Base-by-base conservation (phyloP, 2,329 filamentous ascomycete species). In the Chrysosporium keratinophilum region DNA sequence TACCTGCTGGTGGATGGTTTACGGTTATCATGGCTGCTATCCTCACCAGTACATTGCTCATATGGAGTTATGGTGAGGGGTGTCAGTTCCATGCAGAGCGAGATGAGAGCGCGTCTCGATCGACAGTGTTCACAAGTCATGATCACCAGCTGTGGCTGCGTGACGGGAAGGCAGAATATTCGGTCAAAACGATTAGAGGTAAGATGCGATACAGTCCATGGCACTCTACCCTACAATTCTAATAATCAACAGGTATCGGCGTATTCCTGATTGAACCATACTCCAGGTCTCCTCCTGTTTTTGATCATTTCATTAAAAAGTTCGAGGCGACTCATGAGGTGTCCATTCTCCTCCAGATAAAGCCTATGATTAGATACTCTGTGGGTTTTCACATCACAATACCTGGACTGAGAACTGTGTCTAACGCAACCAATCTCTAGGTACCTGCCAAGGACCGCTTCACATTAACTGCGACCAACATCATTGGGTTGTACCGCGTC, bases 191-290 rank as follows among this genome's bases (percentile, higher is more conserved):
- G 11, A 59, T 59, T 28, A 51, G 56, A 56, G 57, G 57, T 59
- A 20, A 12, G 11, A 17, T 33, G 12, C 3, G 23, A 28, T 14
- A 17, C 34, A 15, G 5, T 5, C 19, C 7, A 12, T 47, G 2
- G 7, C n/a, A 37, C 3, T 15, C 15, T 15, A n/a, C 10, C 20
- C 23, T 37, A 28, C n/a, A 14, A 42, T 28, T 28, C 39, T 56
- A 73, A 7, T 62, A 67, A n/a, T 66, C n/a, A 50, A 74, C 73
- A 54, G 86, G 75, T 28, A 76, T 80, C 5, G 85, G 83, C 1
- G 81, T 90, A 52, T 89, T 87, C 71, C 88, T 90, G 65, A 86
- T 90, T 69, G 89, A 90, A 68, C 76, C 79, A 0, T 85, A 85
- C 42, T 76, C 80, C 37, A 76, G 77, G 4, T 80, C 79, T 0